Evolutionary conservation across 768 basidiomycete species (phyloP), one percentile per base, ranked within the genome.

Genomic region (Lentinula boryana): DNA sequence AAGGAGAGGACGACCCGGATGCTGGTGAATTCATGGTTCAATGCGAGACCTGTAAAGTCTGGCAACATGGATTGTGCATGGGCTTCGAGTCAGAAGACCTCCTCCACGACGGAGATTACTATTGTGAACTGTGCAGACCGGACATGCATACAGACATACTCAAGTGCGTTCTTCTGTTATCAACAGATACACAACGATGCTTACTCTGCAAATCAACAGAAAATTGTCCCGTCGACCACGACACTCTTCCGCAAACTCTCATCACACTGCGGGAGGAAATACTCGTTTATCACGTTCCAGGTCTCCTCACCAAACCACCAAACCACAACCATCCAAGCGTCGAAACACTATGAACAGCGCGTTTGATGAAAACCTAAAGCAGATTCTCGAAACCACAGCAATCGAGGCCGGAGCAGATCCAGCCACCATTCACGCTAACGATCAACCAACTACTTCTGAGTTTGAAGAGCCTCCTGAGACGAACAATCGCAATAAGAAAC

Each of bases 11-110:
- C 67, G 87, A 89, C 69, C 83, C 84, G 56, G 87, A 89, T 70
- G 92, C 91, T 56, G 92, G 93, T 52, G 95, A 93, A 71, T 92
- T 96, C 76, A 97, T 98, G 93, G 93, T 98, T 55, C 91, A 94
- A 72, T 99, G 96, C 75, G 96, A 98, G 75, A 87, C 80, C 48
- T 99, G 96, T 78, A 91, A 95, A 68, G 93, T 92, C 59, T 99
- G 96, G 96, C 96, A 99, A 75, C 96, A 99, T 71, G 95, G 95
- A 3, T 80, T 87, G 9, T 99, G 97, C 76, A 93, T 99, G 86
- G 96, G 95, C 44, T 91, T 91, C 72, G 86, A 91, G 65, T 83
- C 84, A 36, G 87, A 89, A 68, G 85, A 85, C 67, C 81, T 84
- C 67, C 81, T 89, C 46, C 85, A 84, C 68, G 81, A 84, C 70